Conservation (phyloP, 2,329 filamentous ascomycete species). For the Trichoderma asperellum region DNA sequence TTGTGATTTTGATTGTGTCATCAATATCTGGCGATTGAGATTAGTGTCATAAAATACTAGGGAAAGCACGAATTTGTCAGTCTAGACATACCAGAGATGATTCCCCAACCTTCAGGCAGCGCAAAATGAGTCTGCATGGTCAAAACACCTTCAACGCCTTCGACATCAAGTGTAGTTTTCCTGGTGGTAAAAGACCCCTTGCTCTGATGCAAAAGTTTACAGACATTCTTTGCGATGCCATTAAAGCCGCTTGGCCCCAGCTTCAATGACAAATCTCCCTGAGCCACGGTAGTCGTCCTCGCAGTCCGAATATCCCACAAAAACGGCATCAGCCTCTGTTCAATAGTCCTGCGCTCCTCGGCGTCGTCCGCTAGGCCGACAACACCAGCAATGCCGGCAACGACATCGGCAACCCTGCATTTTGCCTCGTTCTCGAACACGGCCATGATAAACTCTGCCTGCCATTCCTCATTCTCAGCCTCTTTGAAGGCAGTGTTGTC, state of each 20-base stretch:
- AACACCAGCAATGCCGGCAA: constrained; percentile 70
- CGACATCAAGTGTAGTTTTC: constrained; percentile 55
- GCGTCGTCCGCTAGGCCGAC: constrained; percentile 68
- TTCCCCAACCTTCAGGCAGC: constrained; percentile 76
- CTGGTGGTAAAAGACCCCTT: constrained; percentile 51
- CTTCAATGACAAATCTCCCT: constrained; percentile 54
- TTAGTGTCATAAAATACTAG: neutral
- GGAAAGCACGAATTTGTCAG: neutral
- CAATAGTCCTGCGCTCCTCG: constrained; percentile 62
- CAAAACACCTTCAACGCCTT: constrained; percentile 57
- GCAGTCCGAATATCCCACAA: constrained; percentile 75
- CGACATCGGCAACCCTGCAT: constrained; percentile 67
- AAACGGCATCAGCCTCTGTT: constrained; percentile 74
- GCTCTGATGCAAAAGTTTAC: constrained; percentile 50
- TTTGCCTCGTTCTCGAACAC: constrained; percentile 77
- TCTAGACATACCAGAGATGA: constrained; percentile 67
- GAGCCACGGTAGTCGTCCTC: constrained; percentile 66
- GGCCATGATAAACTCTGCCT: constrained; percentile 80
- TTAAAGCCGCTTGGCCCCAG: constrained; percentile 73
- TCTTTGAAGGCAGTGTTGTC: constrained; percentile 83
- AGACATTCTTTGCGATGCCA: constrained; percentile 70
- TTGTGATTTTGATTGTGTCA: constrained; percentile 91
- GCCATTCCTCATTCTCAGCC: constrained; percentile 60
- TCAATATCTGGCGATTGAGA: constrained; percentile 70
- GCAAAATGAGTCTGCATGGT: constrained; percentile 75